Evolutionary conservation across 805 yeast species (phyloP), one percentile per base, ranked within the genome.

Genomic region (Helenozyma baotianmanensis): DNA sequence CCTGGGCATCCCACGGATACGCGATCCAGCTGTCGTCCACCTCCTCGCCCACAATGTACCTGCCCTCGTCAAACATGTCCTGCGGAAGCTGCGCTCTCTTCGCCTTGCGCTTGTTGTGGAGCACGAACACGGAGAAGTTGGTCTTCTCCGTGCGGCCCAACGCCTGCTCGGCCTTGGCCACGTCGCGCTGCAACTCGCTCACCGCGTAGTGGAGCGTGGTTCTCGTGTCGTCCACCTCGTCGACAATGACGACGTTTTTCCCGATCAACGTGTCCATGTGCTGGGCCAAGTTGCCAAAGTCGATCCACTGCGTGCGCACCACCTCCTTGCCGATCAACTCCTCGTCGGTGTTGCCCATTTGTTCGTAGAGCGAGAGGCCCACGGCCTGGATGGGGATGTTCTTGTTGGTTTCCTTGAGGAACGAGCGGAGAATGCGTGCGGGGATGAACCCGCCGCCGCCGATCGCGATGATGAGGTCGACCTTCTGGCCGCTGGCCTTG

Each of bases 181-280:
- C 80, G 58, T 83, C 94, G 50, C 80, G 78, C 53, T 80, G 74
- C 53, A 83, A 65, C 54, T 83, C 94, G 33, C 76, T 68, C 23
- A 83, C 68, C 3, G 92, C 92, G 51, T 83, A 83, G 52, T 82
- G 89, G 39, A 83, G 68, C 21, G 94, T 83, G 27, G 89, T 82
- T 68, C 94, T 74, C 16, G 94, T 83, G 55, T 83, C 94, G 58
- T 83, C 94, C 27, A 83, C 94, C 57, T 83, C 94, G 54, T 83
- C 94, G 29, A 83, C 83, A 38, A 83, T 78, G 51, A 83, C 62
- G 15, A 83, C 73, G 50, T 74, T 80, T 57, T 82, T 83, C 33
- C 84, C 85, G 25, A 78, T 76, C 37, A 83, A 62, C 42, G 73
- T 71, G 35, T 74, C 58, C 34, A 77, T 74, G 37, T 83, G 72